Conservation (phyloP, 257 asterid species). For the Mitragyna speciosa region DNA sequence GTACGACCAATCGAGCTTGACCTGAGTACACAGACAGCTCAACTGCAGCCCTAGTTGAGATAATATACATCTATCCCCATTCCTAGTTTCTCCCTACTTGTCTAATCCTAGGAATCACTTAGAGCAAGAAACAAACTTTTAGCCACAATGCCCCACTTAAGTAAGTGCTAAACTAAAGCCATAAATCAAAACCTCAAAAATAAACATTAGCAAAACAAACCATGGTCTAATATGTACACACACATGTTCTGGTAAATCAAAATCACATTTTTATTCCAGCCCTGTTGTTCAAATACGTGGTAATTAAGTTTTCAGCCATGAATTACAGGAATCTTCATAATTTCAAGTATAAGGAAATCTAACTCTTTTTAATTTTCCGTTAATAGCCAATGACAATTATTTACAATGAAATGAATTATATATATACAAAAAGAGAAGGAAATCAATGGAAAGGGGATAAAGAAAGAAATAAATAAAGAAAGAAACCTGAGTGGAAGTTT, state of each 20-base stretch:
- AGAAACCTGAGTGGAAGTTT: slow-evolving; percentile 51
- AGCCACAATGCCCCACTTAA: neutral
- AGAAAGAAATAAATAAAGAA: neutral
- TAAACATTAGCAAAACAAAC: neutral
- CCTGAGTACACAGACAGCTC: no score
- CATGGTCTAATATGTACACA: neutral
- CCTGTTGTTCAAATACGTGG: neutral
- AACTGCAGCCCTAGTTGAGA: no score
- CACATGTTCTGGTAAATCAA: neutral
- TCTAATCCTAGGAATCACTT: neutral
- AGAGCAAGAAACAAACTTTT: neutral
- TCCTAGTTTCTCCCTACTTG: neutral
- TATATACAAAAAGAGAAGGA: no score
- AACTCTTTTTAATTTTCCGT: no score
- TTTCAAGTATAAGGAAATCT: no score
- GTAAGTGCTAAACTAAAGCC: neutral
- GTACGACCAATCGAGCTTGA: no score
- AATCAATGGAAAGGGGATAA: neutral
- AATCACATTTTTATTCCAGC: neutral
- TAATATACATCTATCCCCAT: neutral
- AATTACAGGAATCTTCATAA: neutral
- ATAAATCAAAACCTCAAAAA: neutral
- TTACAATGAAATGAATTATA: no score
- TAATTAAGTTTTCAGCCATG: neutral
- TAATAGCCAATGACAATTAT: no score